Conservation (phyloP, 352 stramenopile genomes). For the Peronospora farinosa region DNA sequence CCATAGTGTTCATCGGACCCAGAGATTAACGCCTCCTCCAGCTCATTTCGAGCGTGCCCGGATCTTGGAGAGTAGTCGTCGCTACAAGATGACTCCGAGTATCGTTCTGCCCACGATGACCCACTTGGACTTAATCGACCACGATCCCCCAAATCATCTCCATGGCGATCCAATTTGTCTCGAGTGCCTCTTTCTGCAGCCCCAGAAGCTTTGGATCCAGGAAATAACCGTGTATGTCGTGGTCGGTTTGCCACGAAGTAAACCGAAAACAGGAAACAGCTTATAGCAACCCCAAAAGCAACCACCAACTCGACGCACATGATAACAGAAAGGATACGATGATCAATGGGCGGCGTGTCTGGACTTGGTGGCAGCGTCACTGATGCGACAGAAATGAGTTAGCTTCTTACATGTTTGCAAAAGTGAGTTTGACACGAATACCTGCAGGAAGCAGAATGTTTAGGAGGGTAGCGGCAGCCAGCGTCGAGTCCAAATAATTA, state of each 20-base stretch:
- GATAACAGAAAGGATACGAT: slow-evolving; percentile 76
- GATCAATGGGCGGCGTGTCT: slow-evolving; percentile 71
- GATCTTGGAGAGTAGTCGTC: slow-evolving; percentile 32
- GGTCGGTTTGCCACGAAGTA: slow-evolving; percentile 85
- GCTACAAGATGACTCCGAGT: slow-evolving; percentile 32
- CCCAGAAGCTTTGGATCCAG: slow-evolving; percentile 15
- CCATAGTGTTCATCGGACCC: slow-evolving; percentile 68
- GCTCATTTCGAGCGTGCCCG: slow-evolving; percentile 31
- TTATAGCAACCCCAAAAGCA: slow-evolving; percentile 70
- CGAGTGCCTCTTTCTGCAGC: slow-evolving; percentile 18
- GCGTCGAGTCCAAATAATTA: slow-evolving; percentile 45
- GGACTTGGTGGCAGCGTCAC: slow-evolving; percentile 61
- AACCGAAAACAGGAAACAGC: slow-evolving; percentile 81
- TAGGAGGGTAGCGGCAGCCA: slow-evolving; percentile 53
- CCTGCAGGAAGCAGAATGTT: slow-evolving; percentile 72
- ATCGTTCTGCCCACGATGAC: slow-evolving; percentile 21
- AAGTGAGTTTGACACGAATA: slow-evolving; percentile 12
- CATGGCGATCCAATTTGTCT: slow-evolving; percentile 15
- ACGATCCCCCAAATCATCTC: slow-evolving; percentile 21
- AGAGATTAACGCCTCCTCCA: slow-evolving; percentile 64
- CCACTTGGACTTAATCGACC: slow-evolving; percentile 14
- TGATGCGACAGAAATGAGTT: slow-evolving; percentile 17
- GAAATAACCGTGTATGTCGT: slow-evolving; percentile 28
- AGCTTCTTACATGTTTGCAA: slow-evolving; percentile 1
- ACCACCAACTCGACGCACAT: slow-evolving; percentile 85